These are phyloP conservation scores for Colletotrichum noveboracense DNA, from an alignment of 2,329 filamentous ascomycete genomes.

Conservation along the genomic window DNA sequence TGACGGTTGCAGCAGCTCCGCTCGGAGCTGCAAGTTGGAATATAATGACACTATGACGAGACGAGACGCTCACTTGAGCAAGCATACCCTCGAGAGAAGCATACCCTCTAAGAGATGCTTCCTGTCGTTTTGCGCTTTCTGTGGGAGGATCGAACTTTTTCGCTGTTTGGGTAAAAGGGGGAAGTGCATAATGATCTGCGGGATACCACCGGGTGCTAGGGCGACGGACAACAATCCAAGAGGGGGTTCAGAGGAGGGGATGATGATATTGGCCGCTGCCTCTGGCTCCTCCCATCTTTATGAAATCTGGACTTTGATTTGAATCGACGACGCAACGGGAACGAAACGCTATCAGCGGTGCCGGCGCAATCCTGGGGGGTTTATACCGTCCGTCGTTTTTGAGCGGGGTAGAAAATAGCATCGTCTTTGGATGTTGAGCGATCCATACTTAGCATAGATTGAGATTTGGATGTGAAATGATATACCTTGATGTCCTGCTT, in stretches of 20 bases:
- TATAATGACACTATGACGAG: conserved; percentile 1
- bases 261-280: not conserved
- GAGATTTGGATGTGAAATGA: not conserved
- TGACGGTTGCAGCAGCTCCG: not conserved
- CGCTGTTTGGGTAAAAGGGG: not conserved
- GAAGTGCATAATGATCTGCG: conserved; percentile 11
- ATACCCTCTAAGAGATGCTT: not conserved
- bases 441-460: conserved; percentile 3
- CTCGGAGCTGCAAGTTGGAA: not conserved
- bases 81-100: not conserved
- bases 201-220: conserved; percentile 4
- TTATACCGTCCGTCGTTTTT: not conserved
- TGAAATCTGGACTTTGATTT: conserved; percentile 10
- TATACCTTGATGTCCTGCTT: not conserved
- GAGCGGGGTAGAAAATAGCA: not conserved
- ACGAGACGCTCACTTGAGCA: not conserved
- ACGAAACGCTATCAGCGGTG: not conserved
- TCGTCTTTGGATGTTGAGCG: not conserved
- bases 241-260: not conserved
- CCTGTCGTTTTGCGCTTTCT: not conserved
- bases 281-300: not conserved
- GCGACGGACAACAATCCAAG: not conserved
- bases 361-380: not conserved
- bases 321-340: conserved; percentile 6
- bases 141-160: not conserved